Evolutionary conservation across 257 asterid genomes (phyloP), one percentile per base, ranked within the genome.

Genomic region (Thymus quinquecostatus): DNA sequence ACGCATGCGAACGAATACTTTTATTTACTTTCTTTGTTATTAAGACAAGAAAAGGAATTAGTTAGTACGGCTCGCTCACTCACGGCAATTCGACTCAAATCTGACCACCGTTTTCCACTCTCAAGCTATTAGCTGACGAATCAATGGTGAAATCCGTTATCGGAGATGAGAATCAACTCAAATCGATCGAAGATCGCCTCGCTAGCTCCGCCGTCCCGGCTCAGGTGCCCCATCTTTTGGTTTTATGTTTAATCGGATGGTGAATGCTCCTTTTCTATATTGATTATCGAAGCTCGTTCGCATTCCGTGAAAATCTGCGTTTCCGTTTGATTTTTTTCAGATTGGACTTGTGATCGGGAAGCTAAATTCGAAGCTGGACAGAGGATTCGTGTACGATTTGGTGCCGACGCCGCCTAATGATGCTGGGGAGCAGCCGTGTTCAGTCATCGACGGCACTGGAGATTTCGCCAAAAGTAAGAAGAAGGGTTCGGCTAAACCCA

Each of bases 271-370:
- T 49, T 21, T 0, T 1, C 6, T 41, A n/a, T 61, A 0, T 40
- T 21, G 30, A 49, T 38, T 5, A 72, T 59, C 45, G 68, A 48
- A 41, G 30, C 38, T 66, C 33, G 36, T 28, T 76, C 49, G 48
- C 10, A 2, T 13, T 60, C 21, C 30, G 2, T 11, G 43, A 29
- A 5, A 10, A 8, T 14, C 29, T 30, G 40, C 10, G 21, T 54
- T 60, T 64, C 38, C 7, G 30, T 68, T 51, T 61, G 36, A 71
- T 64, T 53, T 71, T 71, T 21, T 38, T 40, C 82, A 92, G 97
- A 86, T 95, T 44, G 99, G 98, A 68, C 89, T 95, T 64, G 94
- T 95, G 73, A 89, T 95, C 49, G 97, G 99, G 73, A 89, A 88
- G 74, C 75, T 92, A 82, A 89, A 87, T 78, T 67, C 79, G 60